Evolutionary conservation across 495 filamentous ascomycete species (phyloP).

Genomic region (Cercophora newfieldiana): DNA sequence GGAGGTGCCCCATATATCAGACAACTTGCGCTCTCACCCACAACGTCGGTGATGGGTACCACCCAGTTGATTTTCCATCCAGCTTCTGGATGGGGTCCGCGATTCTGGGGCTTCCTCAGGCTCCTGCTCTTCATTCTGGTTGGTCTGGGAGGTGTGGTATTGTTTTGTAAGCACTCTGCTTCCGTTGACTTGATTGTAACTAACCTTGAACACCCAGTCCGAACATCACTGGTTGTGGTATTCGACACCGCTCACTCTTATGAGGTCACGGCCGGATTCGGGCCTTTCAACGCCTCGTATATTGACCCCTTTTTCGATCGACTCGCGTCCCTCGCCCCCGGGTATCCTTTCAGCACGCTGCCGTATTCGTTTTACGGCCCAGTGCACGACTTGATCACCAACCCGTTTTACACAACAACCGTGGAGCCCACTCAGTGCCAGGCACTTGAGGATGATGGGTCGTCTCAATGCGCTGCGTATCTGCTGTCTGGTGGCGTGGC

Average conservation of each 20-base stretch:
- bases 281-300: constrained; percentile 22
- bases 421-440: constrained; percentile 4
- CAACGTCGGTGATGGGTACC: not conserved
- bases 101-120: not conserved
- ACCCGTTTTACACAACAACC: constrained; percentile 2
- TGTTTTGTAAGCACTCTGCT: not conserved
- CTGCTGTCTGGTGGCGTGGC: constrained; percentile 11
- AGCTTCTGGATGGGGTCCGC: not conserved
- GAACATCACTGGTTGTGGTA: constrained; percentile 11
- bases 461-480: constrained; percentile 5
- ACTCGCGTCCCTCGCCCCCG: not conserved
- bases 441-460: not conserved
- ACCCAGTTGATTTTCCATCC: not conserved
- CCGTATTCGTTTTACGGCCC: constrained; percentile 12
- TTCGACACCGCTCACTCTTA: constrained; percentile 20
- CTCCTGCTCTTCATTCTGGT: not conserved
- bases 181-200: not conserved
- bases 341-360: constrained; percentile 7
- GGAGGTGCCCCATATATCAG: not conserved
- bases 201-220: not conserved
- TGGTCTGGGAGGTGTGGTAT: not conserved
- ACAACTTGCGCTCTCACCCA: constrained; percentile 2
- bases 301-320: constrained; percentile 14
- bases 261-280: constrained; percentile 18
- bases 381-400: constrained; percentile 13